Evolutionary conservation across 106 monocot species (phyloP).

Genomic region (Dactylorhiza incarnata): DNA sequence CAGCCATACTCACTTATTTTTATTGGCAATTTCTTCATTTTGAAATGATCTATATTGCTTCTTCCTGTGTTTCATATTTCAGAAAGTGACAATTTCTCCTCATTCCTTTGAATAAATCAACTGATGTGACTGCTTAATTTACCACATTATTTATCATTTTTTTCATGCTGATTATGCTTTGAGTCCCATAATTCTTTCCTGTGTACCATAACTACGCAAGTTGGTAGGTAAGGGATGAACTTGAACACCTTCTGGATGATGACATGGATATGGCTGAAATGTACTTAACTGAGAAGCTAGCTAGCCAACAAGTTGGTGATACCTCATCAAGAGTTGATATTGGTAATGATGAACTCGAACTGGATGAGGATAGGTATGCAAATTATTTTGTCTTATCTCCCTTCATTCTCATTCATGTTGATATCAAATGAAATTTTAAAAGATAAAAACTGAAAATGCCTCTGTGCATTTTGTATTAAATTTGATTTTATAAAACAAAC

Average conservation of each 20-base stretch:
- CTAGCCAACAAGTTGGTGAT: conserved; percentile 18
- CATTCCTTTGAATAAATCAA: background rate
- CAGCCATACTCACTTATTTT: background rate
- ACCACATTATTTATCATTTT: background rate
- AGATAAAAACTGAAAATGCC: background rate
- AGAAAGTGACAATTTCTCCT: background rate
- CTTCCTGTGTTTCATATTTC: background rate
- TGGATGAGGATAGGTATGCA: conserved; percentile 20
- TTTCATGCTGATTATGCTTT: background rate
- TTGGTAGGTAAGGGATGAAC: conserved; percentile 82
- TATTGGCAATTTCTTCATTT: background rate
- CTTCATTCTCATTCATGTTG: background rate
- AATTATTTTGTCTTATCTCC: background rate
- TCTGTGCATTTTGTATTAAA: background rate
- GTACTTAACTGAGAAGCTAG: conserved; percentile 80
- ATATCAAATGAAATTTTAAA: background rate
- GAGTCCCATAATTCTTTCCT: background rate
- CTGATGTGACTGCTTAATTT: background rate
- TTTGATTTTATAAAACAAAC: background rate
- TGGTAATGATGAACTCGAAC: conserved; percentile 15
- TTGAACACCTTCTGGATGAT: conserved; percentile 90
- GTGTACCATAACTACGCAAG: background rate
- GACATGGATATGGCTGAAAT: conserved; percentile 99
- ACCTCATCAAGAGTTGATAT: conserved; percentile 18
- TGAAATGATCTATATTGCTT: background rate